phyloP scores from a whole-genome alignment of 1,284 basidiomycete genomes.

The Ceratobasidium sp. region DNA sequence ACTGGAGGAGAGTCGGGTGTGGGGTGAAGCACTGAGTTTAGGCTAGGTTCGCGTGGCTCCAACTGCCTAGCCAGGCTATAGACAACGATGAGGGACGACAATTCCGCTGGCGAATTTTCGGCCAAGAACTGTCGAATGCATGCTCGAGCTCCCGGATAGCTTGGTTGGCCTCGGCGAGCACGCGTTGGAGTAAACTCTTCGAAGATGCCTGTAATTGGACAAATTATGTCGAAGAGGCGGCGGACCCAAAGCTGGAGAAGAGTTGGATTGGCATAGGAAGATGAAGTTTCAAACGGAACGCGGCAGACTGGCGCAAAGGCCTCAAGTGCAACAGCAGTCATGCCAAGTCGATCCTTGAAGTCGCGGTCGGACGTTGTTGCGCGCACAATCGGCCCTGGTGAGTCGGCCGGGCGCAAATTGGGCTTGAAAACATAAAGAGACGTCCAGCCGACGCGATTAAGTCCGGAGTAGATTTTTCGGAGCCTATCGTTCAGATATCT shows the following conservation, averaged over 20 bases:
- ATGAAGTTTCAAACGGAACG: not conserved
- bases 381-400: not conserved
- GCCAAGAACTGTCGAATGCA: not conserved
- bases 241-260: constrained; percentile 1
- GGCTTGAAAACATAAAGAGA: constrained; percentile 6
- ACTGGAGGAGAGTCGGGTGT: not conserved
- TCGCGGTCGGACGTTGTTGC: not conserved
- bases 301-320: not conserved
- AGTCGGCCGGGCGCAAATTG: not conserved
- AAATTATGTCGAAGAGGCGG: not conserved
- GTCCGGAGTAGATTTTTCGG: constrained; percentile 1
- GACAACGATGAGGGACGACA: not conserved
- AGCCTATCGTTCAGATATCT: not conserved
- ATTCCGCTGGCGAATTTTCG: not conserved
- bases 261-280: not conserved
- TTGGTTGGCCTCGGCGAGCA: not conserved
- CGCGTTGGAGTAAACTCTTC: not conserved
- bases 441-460: not conserved
- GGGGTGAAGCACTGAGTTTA: not conserved
- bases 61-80: not conserved
- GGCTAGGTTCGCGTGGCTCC: not conserved
- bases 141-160: not conserved
- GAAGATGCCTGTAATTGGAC: not conserved
- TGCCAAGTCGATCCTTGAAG: not conserved
- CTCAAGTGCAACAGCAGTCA: not conserved